Base-by-base conservation (phyloP, 345 rosid species). In the Eutrema heterophyllum region DNA sequence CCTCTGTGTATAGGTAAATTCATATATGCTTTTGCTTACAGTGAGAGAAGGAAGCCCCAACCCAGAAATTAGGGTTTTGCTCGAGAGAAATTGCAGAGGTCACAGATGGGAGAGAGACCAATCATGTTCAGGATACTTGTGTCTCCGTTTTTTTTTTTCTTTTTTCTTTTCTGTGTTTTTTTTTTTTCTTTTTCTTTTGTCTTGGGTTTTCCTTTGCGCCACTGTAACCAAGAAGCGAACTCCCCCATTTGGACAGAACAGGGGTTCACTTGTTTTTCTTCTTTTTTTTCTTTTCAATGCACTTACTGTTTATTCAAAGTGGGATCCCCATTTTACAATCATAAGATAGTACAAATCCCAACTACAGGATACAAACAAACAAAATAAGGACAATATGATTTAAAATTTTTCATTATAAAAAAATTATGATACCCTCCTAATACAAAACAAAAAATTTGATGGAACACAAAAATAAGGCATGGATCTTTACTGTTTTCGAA, bases 51-150 rank as follows among this genome's bases (percentile, higher is more conserved):
- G 43, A 62, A 63, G 32, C 5, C 55, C 67, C 65, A 40, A 64
- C 64, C 61, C 41, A 48, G 55, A 77, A 77, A 70, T 65, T 70
- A 77, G 80, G 76, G 80, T 70, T 76, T 70, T 63, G 80, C 18
- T 55, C 61, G 67, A 70, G 66, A 70, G 30, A n/a, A 64, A 58
- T 70, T 70, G 76, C 71, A 63, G 79, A 62, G 60, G 54, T 52
- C 10, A 33, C 11, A 38, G 71, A 63, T 14, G 41, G 43, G 38
- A 70, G 49, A 52, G 43, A 67, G 4, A 68, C 35, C 53, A 64
- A 76, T 70, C 71, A 76, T 64, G 30, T 61, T 68, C 45, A 30
- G 55, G 46, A 52, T 14, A 40, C 69, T 61, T 27, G 26, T 39
- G 15, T 45, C 69, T 76, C 16, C 14, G 29, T 5, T n/a, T 68